These are phyloP conservation scores for Phytophthora citrophthora DNA, from an alignment of 352 stramenopile species.

Conservation along the genomic window DNA sequence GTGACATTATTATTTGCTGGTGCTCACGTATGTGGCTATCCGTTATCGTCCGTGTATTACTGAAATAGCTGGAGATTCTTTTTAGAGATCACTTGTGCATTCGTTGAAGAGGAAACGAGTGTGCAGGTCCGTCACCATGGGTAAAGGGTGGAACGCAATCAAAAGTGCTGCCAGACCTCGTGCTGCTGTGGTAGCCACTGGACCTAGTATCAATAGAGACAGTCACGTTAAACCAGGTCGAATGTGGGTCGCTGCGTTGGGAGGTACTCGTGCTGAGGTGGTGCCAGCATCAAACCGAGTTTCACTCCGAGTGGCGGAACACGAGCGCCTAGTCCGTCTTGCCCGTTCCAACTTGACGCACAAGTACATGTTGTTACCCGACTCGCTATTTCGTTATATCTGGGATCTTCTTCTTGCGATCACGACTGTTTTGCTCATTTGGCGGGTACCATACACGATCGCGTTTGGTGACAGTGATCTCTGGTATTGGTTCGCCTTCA, in stretches of 20 bases:
- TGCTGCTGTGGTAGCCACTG: neutral
- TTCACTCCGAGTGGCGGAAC: conserved; percentile 59
- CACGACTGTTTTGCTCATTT: conserved; percentile 63
- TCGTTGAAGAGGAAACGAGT: neutral
- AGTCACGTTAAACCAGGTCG: conserved; percentile 22
- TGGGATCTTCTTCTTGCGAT: conserved; percentile 64
- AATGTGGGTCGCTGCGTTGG: conserved; percentile 24
- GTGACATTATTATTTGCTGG: no score
- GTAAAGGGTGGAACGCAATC: conserved; percentile 25
- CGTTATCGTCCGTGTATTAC: conserved; percentile 8
- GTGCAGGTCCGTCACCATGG: conserved; percentile 11
- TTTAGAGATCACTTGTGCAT: conserved; percentile 16
- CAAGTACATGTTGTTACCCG: conserved; percentile 55
- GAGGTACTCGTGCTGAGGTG: conserved; percentile 39
- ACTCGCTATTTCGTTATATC: conserved; percentile 52
- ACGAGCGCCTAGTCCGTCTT: conserved; percentile 52
- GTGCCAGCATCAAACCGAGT: conserved; percentile 62
- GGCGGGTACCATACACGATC: conserved; percentile 65
- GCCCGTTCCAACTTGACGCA: conserved; percentile 32
- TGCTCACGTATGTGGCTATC: neutral
- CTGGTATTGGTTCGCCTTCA: conserved; percentile 56
- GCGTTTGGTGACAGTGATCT: conserved; percentile 52
- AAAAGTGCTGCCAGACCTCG: conserved; percentile 12
- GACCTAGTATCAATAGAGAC: neutral
- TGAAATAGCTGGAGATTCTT: conserved; percentile 3